Base-by-base conservation (phyloP, 805 yeast species). In the Zygosaccharomyces lentus region DNA sequence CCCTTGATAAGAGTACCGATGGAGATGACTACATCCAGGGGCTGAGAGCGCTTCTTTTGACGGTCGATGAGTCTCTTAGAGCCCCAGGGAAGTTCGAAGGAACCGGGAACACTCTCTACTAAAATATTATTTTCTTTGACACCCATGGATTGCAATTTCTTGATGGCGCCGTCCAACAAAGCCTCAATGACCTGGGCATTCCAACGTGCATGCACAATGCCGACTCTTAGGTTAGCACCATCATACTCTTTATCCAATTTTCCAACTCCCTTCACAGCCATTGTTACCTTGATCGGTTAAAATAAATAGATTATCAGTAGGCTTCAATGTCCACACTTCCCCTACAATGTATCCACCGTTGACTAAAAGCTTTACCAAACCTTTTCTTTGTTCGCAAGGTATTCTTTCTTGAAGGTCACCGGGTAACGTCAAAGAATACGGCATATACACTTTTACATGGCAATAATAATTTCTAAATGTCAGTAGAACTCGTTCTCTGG, bases 181-280 rank as follows among this genome's bases (percentile, higher is more conserved):
- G 87, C 83, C 37, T 80, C 82, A 57, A 93, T 88, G 52, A 93
- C 80, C 39, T 72, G 69, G 32, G 71, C 66, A 68, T 93, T 93
- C 99, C 99, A 93, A 67, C 99, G 85, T 12, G 99, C 97, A 66
- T 90, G 96, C 47, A 93, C 77, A 61, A 93, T 88, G 29, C 91
- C 96, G 44, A 93, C 73, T 56, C 83, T 77, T 53, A 90, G 71
- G 2, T 70, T 61, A 24, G 83, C 74, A 54, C 84, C 95, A 62
- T 84, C 82, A 65, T 84, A 84, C 43, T 64, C 56, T 63, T 80
- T 77, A 65, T 87, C 93, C 15, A 80, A 58, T 58, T 78, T 68
- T 26, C 96, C 96, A 57, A 88, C 71, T 55, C 96, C 96, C 65
- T 81, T 80, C 46, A 85, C 79, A 48, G 89, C 91, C 91, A 83